Evolutionary conservation across 345 rosid species (phyloP).

Genomic region (Syzygium grande): DNA sequence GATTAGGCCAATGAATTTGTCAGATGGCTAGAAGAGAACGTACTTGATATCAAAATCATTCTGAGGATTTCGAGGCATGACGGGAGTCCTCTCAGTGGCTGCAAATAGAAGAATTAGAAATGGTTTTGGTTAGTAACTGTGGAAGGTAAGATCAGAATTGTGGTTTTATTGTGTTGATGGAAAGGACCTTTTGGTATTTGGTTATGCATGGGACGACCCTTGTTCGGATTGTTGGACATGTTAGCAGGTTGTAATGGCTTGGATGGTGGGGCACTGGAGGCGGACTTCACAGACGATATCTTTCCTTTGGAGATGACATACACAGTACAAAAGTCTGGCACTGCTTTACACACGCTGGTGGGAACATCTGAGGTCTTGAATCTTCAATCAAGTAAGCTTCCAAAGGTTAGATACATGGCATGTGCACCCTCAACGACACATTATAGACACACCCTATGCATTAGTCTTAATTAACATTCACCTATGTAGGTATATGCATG

Average conservation of each 20-base stretch:
- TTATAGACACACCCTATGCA: not conserved
- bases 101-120: not conserved
- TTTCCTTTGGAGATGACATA: constrained; percentile 66
- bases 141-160: not conserved
- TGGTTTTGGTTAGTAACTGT: not conserved
- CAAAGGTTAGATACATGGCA: not conserved
- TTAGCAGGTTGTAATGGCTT: constrained; percentile 3
- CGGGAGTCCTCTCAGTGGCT: constrained; percentile 12
- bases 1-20: not conserved
- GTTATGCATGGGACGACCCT: not conserved
- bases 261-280: constrained; percentile 28
- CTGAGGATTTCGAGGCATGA: constrained; percentile 2
- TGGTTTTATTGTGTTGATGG: not conserved
- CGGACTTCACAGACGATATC: constrained; percentile 47
- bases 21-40: not conserved
- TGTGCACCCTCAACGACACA: not conserved
- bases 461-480: not conserved
- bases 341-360: constrained; percentile 41
- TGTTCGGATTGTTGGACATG: not conserved
- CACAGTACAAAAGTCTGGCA: constrained; percentile 64
- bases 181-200: constrained; percentile 20
- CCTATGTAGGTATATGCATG: not conserved
- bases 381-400: constrained; percentile 16
- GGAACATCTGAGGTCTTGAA: constrained; percentile 59
- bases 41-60: constrained; percentile 34